These are phyloP conservation scores for Hypoxylon cercidicola DNA, from an alignment of 495 filamentous ascomycete species.

Conservation along the genomic window DNA sequence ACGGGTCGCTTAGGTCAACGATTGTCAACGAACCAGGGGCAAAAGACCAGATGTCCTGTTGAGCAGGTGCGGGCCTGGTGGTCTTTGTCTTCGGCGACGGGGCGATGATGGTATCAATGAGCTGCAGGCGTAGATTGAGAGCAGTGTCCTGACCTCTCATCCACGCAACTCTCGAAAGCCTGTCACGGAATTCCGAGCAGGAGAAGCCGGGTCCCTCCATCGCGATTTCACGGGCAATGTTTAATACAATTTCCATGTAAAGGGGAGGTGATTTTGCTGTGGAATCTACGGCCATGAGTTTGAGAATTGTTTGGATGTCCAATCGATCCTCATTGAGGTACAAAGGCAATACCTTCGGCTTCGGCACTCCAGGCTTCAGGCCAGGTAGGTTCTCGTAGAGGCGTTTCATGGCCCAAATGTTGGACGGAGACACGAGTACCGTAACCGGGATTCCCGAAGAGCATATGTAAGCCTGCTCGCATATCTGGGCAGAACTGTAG, in stretches of 20 bases:
- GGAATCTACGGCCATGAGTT: constrained; percentile 64
- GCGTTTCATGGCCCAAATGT: constrained; percentile 44
- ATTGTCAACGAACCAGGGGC: constrained; percentile 66
- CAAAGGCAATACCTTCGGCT: constrained; percentile 55
- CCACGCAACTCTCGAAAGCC: constrained; percentile 43
- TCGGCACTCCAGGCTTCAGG: constrained; percentile 41
- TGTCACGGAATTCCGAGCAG: constrained; percentile 53
- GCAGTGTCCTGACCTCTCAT: constrained; percentile 45
- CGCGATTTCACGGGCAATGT: constrained; percentile 57
- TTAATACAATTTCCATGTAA: constrained; percentile 62
- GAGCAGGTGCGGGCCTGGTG: constrained; percentile 7
- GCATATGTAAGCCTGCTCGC: constrained; percentile 68
- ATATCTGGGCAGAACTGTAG: constrained; percentile 52
- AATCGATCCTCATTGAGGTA: constrained; percentile 61
- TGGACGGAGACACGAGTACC: constrained; percentile 65
- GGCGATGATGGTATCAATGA: constrained; percentile 53
- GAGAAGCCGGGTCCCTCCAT: constrained; percentile 48
- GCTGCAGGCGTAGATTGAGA: constrained; percentile 53
- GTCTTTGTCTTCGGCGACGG: constrained; percentile 14
- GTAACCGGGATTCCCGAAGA: constrained; percentile 56
- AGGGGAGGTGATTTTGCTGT: constrained; percentile 52
- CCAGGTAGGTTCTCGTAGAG: constrained; percentile 45
- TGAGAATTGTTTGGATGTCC: constrained; percentile 61
- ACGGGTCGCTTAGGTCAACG: constrained; percentile 69
- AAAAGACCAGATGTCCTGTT: constrained; percentile 23